Conservation (phyloP, 2,329 filamentous ascomycete genomes). For the Teratosphaeria gauchensis region DNA sequence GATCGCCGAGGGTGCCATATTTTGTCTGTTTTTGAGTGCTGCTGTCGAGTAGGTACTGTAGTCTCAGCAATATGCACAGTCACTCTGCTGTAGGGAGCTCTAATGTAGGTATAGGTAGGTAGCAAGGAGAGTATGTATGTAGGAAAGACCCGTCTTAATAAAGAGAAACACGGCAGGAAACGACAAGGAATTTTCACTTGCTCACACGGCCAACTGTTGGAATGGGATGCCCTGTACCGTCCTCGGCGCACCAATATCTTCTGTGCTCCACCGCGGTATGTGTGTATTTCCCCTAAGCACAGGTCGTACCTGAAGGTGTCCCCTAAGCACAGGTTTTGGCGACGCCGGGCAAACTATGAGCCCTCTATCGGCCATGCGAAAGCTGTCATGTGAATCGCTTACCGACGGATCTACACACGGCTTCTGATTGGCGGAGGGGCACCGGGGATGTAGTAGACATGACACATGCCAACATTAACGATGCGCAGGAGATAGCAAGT, state of each 20-base stretch:
- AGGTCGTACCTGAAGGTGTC: background rate
- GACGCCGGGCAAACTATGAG: background rate
- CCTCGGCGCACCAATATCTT: background rate
- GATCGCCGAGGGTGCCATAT: slow-evolving; percentile 29
- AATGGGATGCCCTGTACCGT: background rate
- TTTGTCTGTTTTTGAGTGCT: slow-evolving; percentile 1
- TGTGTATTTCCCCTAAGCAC: background rate
- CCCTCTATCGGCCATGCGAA: background rate
- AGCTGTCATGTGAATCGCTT: background rate
- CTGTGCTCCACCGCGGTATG: background rate
- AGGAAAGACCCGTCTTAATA: background rate
- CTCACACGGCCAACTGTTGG: background rate
- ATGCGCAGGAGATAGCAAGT: background rate
- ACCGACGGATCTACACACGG: background rate
- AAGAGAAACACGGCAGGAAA: background rate
- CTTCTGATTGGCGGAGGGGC: background rate
- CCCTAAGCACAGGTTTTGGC: background rate
- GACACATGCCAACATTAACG: background rate
- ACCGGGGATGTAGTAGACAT: background rate
- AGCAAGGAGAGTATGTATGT: too few relatives aligned
- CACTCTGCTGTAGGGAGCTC: background rate
- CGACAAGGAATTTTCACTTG: background rate
- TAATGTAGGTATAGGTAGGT: too few relatives aligned
- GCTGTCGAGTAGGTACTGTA: background rate
- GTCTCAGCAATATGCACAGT: background rate